Conservation (phyloP, 768 basidiomycete genomes). For the Hericium erinaceus region DNA sequence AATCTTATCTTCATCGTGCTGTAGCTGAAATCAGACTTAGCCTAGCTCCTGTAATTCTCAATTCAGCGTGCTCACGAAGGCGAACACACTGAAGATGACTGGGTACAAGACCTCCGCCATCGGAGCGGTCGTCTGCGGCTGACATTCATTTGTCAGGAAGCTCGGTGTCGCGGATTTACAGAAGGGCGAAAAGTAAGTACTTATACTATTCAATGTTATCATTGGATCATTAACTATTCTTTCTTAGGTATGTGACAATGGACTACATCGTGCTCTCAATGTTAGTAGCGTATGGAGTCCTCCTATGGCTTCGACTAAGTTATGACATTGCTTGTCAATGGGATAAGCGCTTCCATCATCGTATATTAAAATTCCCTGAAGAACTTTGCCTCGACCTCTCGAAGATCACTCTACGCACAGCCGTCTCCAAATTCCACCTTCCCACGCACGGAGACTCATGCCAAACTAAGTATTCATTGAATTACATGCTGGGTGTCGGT, state of each 20-base stretch:
- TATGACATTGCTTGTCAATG: slow-evolving; percentile 28
- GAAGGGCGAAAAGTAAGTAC: slow-evolving; percentile 22
- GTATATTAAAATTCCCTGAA: slow-evolving; percentile 9
- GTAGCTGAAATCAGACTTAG: neutral
- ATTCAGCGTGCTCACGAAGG: neutral
- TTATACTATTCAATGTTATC: neutral
- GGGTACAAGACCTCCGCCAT: neutral
- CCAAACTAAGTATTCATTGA: slow-evolving; percentile 22
- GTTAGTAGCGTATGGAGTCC: neutral
- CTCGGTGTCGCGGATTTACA: slow-evolving; percentile 23
- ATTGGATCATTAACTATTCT: neutral
- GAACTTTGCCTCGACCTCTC: neutral
- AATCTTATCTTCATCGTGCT: neutral
- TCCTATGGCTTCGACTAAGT: slow-evolving; percentile 8
- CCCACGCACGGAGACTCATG: slow-evolving; percentile 18
- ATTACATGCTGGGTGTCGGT: slow-evolving; percentile 12
- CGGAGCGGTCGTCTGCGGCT: neutral
- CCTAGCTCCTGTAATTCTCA: neutral
- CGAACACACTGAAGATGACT: neutral
- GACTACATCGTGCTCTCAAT: slow-evolving; percentile 22
- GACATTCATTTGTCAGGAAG: slow-evolving; percentile 10
- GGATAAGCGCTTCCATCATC: slow-evolving; percentile 15
- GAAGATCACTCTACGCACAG: slow-evolving; percentile 2
- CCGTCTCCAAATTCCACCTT: slow-evolving; percentile 26
- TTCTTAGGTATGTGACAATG: slow-evolving; percentile 20